Evolutionary conservation across 164 flowering plant genomes (phyloP), one percentile per base, ranked within the genome.

Genomic region (Vitis riparia): DNA sequence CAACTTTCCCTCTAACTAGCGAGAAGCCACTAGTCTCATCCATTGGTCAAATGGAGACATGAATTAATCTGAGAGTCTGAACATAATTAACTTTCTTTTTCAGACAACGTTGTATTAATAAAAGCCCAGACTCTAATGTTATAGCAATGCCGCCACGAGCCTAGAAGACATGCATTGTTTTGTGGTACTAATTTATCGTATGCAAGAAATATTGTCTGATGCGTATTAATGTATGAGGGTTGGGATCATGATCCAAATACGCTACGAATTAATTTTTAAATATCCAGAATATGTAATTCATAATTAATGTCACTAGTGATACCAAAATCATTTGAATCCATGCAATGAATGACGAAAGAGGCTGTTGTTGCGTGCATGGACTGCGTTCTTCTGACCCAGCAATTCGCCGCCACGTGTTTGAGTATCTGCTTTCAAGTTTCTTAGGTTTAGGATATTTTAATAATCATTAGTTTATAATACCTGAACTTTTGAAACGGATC

Each of bases 321-420:
- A 37, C 61, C 19, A 5, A n/a, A n/a, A 58, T 17, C 51, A 2
- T 63, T 59, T 53, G 55, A 63, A 30, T 68, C 65, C 79, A 76
- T 72, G 79, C 75, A 76, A 56, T 60, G 59, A 48, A 50, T 53
- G 79, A 68, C 72, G 47, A 68, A 58, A 68, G 55, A n/a, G 57
- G 53, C 59, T 55, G 51, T 12, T 60, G 15, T 76, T 68, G 67
- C 76, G 67, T 77, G 76, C 79, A 77, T 77, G 79, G 68, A 49
- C 11, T 9, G 59, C 17, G 3, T 57, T 75, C 68, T 64, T 72
- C 57, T 23, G 66, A 62, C 68, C 44, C 67, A 71, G 49, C 23
- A 5, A 2, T 17, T 8, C 29, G 29, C 13, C 23, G 71, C 71
- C 73, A 64, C 60, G 62, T 74, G 37, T 68, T 66, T 58, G 57